Base-by-base conservation (phyloP, 306 rosid genomes). In the Ammopiptanthus mongolicus region DNA sequence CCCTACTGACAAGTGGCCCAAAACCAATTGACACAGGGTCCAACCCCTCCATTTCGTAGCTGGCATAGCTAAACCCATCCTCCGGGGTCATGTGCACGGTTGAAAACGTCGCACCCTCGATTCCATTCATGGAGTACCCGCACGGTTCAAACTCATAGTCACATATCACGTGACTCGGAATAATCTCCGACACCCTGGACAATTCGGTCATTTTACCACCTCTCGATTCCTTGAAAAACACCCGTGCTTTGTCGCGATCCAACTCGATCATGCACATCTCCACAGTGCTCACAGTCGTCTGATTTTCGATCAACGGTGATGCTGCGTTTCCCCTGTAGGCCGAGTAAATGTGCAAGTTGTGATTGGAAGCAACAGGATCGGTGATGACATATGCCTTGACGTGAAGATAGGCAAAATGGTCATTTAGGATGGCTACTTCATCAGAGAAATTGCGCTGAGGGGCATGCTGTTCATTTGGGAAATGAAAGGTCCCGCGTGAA, bases 11-110 rank as follows among this genome's bases (percentile, higher is more conserved):
- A 14, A 89, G 58, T 0, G 60, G 18, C 42, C 63, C 83, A 12
- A 78, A 71, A 0, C 36, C 50, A 5, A 69, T 34, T 0, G 52
- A 39, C 25, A 34, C 71, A 0, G 62, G 63, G 25, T 84, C 83
- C 25, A 81, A 74, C 3, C 89, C 89, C 65, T 69, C 73, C 3
- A 66, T 85, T 59, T 89, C 94, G 46, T 81, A 87, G 83, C 94
- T 89, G 1, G 91, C 91, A 48, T 85, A 87, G 25, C 91, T 87
- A 71, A 81, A 89, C 1, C 87, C 91, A 4, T 87, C 91, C 64
- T 89, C 94, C 6, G 94, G 94, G 21, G 91, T 87, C 77, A 89
- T 91, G 84, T 89, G 91, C 73, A 87, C 87, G 0, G 94, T 89
- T 1, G 94, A 89, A 17, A 73, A 83, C 5, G 87, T 71, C 51